Conservation (phyloP, 495 filamentous ascomycete species). For the Daldinia childiae region DNA sequence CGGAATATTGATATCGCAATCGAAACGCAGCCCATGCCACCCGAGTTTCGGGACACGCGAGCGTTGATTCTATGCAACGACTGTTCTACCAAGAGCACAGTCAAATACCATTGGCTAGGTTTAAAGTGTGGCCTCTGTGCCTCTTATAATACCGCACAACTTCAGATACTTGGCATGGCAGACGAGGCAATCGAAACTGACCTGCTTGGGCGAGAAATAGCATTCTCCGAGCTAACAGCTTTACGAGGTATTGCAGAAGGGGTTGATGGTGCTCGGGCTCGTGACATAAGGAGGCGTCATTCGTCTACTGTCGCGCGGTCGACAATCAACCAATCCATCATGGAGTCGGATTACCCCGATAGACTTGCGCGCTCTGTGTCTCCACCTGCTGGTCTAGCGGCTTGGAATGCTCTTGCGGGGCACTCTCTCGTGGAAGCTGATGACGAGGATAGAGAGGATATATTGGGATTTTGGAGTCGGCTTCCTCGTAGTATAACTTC, state of each 20-base stretch:
- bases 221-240: slow-evolving; percentile 35
- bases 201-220: slow-evolving; percentile 38
- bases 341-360: slow-evolving; percentile 48
- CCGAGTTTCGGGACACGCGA: slow-evolving; percentile 78
- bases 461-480: slow-evolving; percentile 72
- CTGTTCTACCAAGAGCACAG: slow-evolving; percentile 84
- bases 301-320: slow-evolving; percentile 47
- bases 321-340: slow-evolving; percentile 35
- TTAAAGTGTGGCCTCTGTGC: slow-evolving; percentile 86
- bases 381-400: slow-evolving; percentile 38
- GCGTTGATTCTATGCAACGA: slow-evolving; percentile 93
- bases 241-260: slow-evolving; percentile 17
- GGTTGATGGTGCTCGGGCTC: slow-evolving; percentile 22
- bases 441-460: slow-evolving; percentile 64
- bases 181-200: slow-evolving; percentile 48
- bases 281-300: slow-evolving; percentile 47
- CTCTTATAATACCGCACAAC: slow-evolving; percentile 84
- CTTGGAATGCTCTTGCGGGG: slow-evolving; percentile 30
- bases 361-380: slow-evolving; percentile 53
- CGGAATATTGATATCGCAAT: slow-evolving; percentile 87
- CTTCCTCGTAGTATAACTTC: slow-evolving; percentile 45
- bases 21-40: slow-evolving; percentile 88
- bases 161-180: slow-evolving; percentile 61
- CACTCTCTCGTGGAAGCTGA: slow-evolving; percentile 45
- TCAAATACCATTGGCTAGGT: slow-evolving; percentile 93